Evolutionary conservation across 2,329 filamentous ascomycete species (phyloP), one percentile per base, ranked within the genome.

Genomic region (Passalora sequoiae): DNA sequence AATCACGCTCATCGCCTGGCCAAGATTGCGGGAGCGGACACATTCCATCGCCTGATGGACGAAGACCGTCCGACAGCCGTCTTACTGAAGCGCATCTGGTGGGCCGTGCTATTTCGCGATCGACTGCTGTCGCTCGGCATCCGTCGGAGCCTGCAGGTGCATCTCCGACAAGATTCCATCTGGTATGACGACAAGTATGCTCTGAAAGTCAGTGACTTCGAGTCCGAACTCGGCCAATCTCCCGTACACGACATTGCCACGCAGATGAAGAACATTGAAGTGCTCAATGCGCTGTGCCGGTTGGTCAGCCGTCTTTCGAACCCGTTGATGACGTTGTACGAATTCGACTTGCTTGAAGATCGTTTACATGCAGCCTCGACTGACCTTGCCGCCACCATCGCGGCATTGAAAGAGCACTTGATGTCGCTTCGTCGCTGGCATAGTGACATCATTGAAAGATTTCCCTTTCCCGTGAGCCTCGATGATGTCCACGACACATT

Each of bases 51-150:
- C 12, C 33, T 45, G 15, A 21, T 38, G 28, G 33, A 44, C 6
- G 13, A 13, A n/a, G 30, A 46, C 30, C 40, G 24, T 5, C 25
- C 28, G 3, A 32, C 19, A 13, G 27, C 35, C 9, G 31, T 8
- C 7, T n/a, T 47, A 3, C 19, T 47, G 33, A 43, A 47, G 21
- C 44, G 44, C 7, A 15, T 47, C 3, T 47, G 44, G 44, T 47
- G 40, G 44, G 28, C 33, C 8, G 40, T 47, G 4, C 17, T 47
- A n/a, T 47, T 47, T 13, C 44, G 44, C 16, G 44, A 47, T 25
- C 40, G 29, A 13, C 43, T 43, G 8, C 24, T 43, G 16, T 43
- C 40, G 2, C 36, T 47, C 6, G 37, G 43, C 8, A 19, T 40
- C 12, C 43, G 43, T 8, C 38, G 43, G 4, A 22, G 21, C 7